Conservation (phyloP, 177 flowering plant species). For the Tripterygium wilfordii region DNA sequence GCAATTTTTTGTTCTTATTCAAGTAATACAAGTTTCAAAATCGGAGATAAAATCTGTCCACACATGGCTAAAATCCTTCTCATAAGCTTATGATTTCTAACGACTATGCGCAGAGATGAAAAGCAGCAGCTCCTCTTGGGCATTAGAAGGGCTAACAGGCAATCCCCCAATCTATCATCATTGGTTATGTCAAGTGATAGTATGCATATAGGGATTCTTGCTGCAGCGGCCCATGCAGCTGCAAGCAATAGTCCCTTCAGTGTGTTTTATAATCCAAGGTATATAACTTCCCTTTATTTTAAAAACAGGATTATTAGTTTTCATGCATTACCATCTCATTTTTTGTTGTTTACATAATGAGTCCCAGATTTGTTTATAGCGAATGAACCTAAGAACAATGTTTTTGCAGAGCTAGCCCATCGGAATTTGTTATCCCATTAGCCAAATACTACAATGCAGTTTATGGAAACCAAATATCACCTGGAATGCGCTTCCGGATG, state of each 20-base stretch:
- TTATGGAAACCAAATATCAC: constrained; percentile 74
- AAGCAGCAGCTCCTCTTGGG: constrained; percentile 89
- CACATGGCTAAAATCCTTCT: too few relatives aligned
- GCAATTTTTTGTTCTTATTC: too few relatives aligned
- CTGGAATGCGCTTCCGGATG: constrained; percentile 98
- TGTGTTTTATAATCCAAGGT: constrained; percentile 91
- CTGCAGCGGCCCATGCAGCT: constrained; percentile 96
- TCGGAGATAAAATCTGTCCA: too few relatives aligned
- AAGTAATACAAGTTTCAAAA: too few relatives aligned
- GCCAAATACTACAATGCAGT: constrained; percentile 93
- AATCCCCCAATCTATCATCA: constrained; percentile 73
- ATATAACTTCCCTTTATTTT: background rate
- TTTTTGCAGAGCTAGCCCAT: constrained; percentile 90
- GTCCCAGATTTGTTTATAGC: too few relatives aligned
- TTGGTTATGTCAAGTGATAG: constrained; percentile 92
- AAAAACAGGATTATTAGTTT: background rate
- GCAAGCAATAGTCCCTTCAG: constrained; percentile 87
- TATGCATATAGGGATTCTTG: constrained; percentile 94
- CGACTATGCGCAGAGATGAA: constrained; percentile 65
- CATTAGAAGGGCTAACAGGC: constrained; percentile 81
- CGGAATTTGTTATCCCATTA: constrained; percentile 92
- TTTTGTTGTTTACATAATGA: too few relatives aligned
- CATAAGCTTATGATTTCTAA: background rate
- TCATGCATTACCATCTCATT: background rate
- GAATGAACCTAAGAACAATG: too few relatives aligned